Conservation (phyloP, 2,329 filamentous ascomycete genomes). For the Fusarium chaquense region DNA sequence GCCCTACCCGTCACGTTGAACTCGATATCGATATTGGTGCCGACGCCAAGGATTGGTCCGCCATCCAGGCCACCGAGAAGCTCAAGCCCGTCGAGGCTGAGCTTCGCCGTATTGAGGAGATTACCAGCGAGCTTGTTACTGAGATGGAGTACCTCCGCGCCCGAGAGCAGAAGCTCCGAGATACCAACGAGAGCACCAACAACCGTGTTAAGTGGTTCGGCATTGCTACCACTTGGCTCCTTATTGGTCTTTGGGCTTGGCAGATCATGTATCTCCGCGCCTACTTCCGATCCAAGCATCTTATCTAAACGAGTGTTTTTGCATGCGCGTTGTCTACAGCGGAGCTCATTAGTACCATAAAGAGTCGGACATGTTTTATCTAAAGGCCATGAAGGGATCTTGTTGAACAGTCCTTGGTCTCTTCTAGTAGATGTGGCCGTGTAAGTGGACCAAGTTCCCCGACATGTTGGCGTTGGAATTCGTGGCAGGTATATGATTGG, state of each 20-base stretch:
- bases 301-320: slow-evolving; percentile 51
- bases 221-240: slow-evolving; percentile 89
- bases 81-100: slow-evolving; percentile 97
- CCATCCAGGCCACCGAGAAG: slow-evolving; percentile 96
- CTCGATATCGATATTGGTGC: slow-evolving; percentile 96
- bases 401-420: slow-evolving; percentile 9
- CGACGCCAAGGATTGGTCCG: slow-evolving; percentile 97
- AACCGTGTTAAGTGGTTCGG: slow-evolving; percentile 99
- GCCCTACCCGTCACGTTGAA: slow-evolving; percentile 78
- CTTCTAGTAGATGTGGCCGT: slow-evolving; percentile 28
- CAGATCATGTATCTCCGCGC: slow-evolving; percentile 97
- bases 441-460: slow-evolving; percentile 32
- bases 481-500: slow-evolving; percentile 44
- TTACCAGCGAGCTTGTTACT: slow-evolving; percentile 85
- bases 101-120: slow-evolving; percentile 90
- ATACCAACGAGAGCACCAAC: slow-evolving; percentile 99
- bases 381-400: slow-evolving; percentile 14
- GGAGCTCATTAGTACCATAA: slow-evolving; percentile 19
- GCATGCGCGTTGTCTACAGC: slow-evolving; percentile 28
- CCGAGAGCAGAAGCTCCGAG: slow-evolving; percentile 93
- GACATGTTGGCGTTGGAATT: slow-evolving; percentile 48
- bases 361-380: slow-evolving; percentile 9
- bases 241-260: slow-evolving; percentile 91
- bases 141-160: slow-evolving; percentile 96
- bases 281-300: slow-evolving; percentile 81